phyloP scores from a whole-genome alignment of 805 yeast genomes.

The Ogataea thermomethanolica region DNA sequence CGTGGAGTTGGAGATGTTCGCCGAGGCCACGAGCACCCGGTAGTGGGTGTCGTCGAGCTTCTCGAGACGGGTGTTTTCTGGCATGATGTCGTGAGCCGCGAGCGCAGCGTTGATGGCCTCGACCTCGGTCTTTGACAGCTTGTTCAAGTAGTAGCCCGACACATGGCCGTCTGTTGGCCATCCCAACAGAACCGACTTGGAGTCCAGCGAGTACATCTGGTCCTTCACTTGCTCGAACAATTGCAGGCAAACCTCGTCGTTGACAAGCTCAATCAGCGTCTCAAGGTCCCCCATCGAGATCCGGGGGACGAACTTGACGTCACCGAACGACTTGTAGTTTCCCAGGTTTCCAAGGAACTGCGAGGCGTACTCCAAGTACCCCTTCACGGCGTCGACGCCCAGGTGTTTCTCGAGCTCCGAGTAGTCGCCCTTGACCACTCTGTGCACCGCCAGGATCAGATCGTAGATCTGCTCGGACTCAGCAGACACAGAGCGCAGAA shows the following conservation, averaged over 20 bases:
- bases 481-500: slow-evolving; percentile 75
- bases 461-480: slow-evolving; percentile 78
- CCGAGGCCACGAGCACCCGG: slow-evolving; percentile 67
- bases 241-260: slow-evolving; percentile 32
- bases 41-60: slow-evolving; percentile 49
- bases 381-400: slow-evolving; percentile 36
- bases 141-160: slow-evolving; percentile 65
- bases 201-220: slow-evolving; percentile 48
- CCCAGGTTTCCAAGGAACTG: slow-evolving; percentile 75
- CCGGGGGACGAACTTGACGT: slow-evolving; percentile 77
- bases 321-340: slow-evolving; percentile 85
- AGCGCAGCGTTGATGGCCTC: slow-evolving; percentile 64
- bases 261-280: slow-evolving; percentile 41
- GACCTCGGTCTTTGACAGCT: slow-evolving; percentile 56
- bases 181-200: slow-evolving; percentile 59
- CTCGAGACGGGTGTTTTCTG: slow-evolving; percentile 75
- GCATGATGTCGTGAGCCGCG: slow-evolving; percentile 61
- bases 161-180: slow-evolving; percentile 75
- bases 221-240: slow-evolving; percentile 42
- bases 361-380: slow-evolving; percentile 69
- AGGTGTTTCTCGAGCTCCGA: slow-evolving; percentile 33
- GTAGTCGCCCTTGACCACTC: slow-evolving; percentile 46
- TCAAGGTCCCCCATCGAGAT: slow-evolving; percentile 47
- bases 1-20: slow-evolving; percentile 45
- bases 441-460: slow-evolving; percentile 59